Conservation (phyloP, 2,329 filamentous ascomycete genomes). For the Shiraia bambusicola region DNA sequence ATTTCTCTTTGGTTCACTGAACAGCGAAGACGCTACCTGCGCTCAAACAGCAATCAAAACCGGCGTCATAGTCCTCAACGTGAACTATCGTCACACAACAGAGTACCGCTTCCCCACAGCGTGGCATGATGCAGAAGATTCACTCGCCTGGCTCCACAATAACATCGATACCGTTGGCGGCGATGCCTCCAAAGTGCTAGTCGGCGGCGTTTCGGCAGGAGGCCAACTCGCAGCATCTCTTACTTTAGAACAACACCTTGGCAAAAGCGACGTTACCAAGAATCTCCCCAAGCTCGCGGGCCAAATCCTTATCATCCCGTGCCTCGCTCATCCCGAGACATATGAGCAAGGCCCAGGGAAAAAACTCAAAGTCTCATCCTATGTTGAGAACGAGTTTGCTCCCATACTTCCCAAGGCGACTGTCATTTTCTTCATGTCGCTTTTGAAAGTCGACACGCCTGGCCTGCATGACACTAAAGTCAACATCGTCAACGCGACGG, state of each 20-base stretch:
- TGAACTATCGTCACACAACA: slow-evolving; percentile 62
- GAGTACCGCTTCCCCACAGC: slow-evolving; percentile 55
- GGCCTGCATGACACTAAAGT: slow-evolving; percentile 37
- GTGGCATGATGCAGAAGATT: slow-evolving; percentile 57
- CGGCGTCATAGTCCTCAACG: slow-evolving; percentile 52
- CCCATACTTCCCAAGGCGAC: slow-evolving; percentile 49
- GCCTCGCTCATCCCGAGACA: slow-evolving; percentile 42
- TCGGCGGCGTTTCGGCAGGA: slow-evolving; percentile 55
- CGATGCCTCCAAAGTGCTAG: slow-evolving; percentile 48
- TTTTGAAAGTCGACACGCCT: slow-evolving; percentile 19
- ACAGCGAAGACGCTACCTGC: slow-evolving; percentile 57
- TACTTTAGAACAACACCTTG: slow-evolving; percentile 48
- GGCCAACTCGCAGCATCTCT: slow-evolving; percentile 54
- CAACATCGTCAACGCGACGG: slow-evolving; percentile 37
- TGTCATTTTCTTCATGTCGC: slow-evolving; percentile 36
- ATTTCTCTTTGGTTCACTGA: slow-evolving; percentile 58
- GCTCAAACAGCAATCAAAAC: slow-evolving; percentile 49
- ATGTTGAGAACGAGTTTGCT: slow-evolving; percentile 48
- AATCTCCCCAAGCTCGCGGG: slow-evolving; percentile 47
- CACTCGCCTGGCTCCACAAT: slow-evolving; percentile 56
- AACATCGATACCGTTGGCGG: slow-evolving; percentile 45
- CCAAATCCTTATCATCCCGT: slow-evolving; percentile 46
- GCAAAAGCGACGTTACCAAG: slow-evolving; percentile 33
- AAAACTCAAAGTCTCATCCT: slow-evolving; percentile 46
- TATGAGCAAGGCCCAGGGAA: slow-evolving; percentile 44